Evolutionary conservation across 2,329 filamentous ascomycete species (phyloP).

Genomic region (Colletotrichum sp.): DNA sequence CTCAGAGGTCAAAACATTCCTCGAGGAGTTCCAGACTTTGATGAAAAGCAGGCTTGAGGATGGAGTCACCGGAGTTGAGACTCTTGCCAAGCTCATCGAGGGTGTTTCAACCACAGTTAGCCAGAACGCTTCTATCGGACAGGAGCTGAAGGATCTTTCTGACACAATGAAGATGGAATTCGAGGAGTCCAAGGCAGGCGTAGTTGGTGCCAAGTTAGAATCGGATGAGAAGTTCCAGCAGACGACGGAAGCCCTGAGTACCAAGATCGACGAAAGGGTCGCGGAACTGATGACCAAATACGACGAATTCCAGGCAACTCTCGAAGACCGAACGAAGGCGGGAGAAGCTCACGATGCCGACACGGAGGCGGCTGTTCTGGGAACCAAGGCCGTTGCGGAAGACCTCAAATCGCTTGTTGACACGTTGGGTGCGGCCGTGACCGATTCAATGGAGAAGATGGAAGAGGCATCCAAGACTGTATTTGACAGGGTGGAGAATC

Average conservation of each 20-base stretch:
- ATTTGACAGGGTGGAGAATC: conserved; percentile 81
- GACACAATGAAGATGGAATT: conserved; percentile 85
- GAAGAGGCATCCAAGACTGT: conserved; percentile 87
- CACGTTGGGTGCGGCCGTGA: conserved; percentile 80
- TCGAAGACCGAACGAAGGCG: conserved; percentile 76
- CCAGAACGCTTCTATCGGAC: conserved; percentile 60
- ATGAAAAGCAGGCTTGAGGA: conserved; percentile 79
- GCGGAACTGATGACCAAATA: conserved; percentile 84
- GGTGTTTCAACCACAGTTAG: conserved; percentile 67
- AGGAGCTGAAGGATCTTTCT: conserved; percentile 74
- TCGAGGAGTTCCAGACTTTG: conserved; percentile 80
- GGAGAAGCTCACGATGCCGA: conserved; percentile 76
- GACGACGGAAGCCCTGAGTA: conserved; percentile 56
- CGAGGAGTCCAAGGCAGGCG: conserved; percentile 81
- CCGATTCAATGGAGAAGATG: conserved; percentile 85
- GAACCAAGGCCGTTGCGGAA: conserved; percentile 81
- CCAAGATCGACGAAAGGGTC: conserved; percentile 69
- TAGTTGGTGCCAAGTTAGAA: conserved; percentile 82
- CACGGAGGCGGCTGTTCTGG: conserved; percentile 75
- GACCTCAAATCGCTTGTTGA: conserved; percentile 88
- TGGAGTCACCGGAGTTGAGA: conserved; percentile 74
- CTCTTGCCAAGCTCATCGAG: conserved; percentile 73
- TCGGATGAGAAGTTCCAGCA: conserved; percentile 77
- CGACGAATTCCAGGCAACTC: conserved; percentile 78
- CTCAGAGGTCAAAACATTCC: conserved; percentile 75